Percentiles rank a stretch among this genome's conserved stretches.
phyloP scores from a whole-genome alignment of 2,329 filamentous ascomycete genomes.

The Cercospora sesami region DNA sequence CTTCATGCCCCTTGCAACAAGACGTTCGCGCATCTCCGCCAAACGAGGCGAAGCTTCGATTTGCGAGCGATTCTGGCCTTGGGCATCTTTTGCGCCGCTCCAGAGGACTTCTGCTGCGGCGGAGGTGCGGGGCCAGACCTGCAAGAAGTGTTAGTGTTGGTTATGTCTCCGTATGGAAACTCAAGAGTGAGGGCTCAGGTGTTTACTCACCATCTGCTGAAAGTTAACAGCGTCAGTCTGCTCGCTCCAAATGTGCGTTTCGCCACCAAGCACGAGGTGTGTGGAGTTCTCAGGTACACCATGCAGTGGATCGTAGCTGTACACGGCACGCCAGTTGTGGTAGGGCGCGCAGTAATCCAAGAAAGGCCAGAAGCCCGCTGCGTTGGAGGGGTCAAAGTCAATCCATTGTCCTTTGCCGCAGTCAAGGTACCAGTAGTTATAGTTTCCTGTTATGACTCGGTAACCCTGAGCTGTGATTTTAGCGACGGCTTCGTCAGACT shows the following conservation, averaged over 20 bases:
- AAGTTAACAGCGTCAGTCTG: constrained; percentile 73
- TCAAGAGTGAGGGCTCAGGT: not conserved
- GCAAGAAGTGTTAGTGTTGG: not conserved
- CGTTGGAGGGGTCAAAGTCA: constrained; percentile 61
- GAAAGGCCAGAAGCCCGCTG: constrained; percentile 64
- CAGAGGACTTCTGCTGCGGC: constrained; percentile 79
- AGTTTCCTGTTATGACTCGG: constrained; percentile 73
- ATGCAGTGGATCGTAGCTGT: constrained; percentile 72
- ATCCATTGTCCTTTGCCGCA: constrained; percentile 80
- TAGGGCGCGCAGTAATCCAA: constrained; percentile 76
- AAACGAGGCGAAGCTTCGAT: constrained; percentile 68
- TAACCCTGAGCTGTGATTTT: constrained; percentile 63
- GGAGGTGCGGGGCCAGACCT: constrained; percentile 71
- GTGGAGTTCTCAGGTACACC: constrained; percentile 62
- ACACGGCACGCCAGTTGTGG: constrained; percentile 80
- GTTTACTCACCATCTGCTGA: constrained; percentile 57
- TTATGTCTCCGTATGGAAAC: not conserved
- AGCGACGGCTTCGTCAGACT: constrained; percentile 62
- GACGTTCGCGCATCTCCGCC: constrained; percentile 72
- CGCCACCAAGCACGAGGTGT: constrained; percentile 74
- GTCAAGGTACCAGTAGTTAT: constrained; percentile 74
- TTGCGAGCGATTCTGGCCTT: constrained; percentile 69
- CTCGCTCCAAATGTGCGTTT: constrained; percentile 80
- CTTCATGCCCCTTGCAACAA: constrained; percentile 66
- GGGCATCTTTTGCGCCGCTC: constrained; percentile 66